Percentiles rank a stretch among this genome's conserved stretches.
These are phyloP conservation scores for Calonectria hongkongensis DNA, from an alignment of 2,329 filamentous ascomycete species.

Conservation along the genomic window DNA sequence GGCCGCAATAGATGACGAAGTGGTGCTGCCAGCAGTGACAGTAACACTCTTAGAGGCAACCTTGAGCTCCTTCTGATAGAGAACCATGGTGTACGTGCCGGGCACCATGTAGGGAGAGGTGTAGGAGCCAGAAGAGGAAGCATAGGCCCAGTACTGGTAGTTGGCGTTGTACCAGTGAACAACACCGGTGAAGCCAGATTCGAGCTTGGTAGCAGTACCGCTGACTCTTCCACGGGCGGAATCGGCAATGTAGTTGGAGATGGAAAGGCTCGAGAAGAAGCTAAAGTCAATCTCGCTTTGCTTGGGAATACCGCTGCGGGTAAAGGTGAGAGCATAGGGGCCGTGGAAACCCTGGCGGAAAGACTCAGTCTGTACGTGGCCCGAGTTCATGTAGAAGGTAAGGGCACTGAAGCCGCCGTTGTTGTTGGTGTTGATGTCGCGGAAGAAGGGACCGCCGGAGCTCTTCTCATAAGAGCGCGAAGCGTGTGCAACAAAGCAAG, in stretches of 20 bases:
- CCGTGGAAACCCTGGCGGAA: slow-evolving; percentile 79
- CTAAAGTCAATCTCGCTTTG: slow-evolving; percentile 69
- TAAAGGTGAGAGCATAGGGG: slow-evolving; percentile 78
- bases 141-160: slow-evolving; percentile 80
- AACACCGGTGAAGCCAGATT: slow-evolving; percentile 71
- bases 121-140: slow-evolving; percentile 71
- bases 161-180: slow-evolving; percentile 79
- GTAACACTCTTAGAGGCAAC: slow-evolving; percentile 70
- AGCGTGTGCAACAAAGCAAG: slow-evolving; percentile 75
- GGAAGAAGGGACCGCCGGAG: slow-evolving; percentile 80
- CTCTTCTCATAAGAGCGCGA: slow-evolving; percentile 72
- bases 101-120: slow-evolving; percentile 80
- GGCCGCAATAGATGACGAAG: slow-evolving; percentile 70
- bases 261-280: slow-evolving; percentile 75
- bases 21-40: slow-evolving; percentile 69
- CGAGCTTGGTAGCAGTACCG: slow-evolving; percentile 76
- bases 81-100: slow-evolving; percentile 80
- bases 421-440: slow-evolving; percentile 80
- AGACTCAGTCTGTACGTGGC: slow-evolving; percentile 77
- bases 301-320: slow-evolving; percentile 73
- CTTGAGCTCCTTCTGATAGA: slow-evolving; percentile 76
- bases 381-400: slow-evolving; percentile 82
- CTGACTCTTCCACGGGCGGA: slow-evolving; percentile 75
- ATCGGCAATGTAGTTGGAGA: slow-evolving; percentile 75
- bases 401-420: slow-evolving; percentile 74